Percentiles rank a stretch among this genome's conserved stretches.
phyloP scores from a whole-genome alignment of 2,329 filamentous ascomycete genomes.

The Paraconiothyrium brasiliense region DNA sequence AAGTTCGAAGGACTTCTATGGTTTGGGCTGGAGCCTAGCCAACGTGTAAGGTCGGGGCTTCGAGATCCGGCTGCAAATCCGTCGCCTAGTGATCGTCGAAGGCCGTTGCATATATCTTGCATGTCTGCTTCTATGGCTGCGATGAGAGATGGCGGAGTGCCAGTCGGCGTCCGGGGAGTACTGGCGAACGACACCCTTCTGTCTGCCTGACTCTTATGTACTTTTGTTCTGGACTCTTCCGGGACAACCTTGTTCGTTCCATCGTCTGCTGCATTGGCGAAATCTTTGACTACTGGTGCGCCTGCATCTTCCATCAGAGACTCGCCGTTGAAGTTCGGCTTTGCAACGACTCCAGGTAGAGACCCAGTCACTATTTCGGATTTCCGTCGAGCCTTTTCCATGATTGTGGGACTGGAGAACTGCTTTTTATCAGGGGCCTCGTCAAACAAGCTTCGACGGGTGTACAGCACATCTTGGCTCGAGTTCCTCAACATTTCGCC shows the following conservation, averaged over 20 bases:
- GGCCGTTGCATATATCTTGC: constrained; percentile 3
- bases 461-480: constrained; percentile 1
- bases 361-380: not conserved
- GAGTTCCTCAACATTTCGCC: constrained; percentile 15
- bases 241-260: not conserved
- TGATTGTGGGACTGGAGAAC: constrained; percentile 2
- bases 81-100: constrained; percentile 6
- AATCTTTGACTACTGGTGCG: not conserved
- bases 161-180: not conserved
- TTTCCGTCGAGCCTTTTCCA: constrained; percentile 5
- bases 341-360: not conserved
- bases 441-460: not conserved
- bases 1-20: not conserved
- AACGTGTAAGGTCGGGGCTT: not conserved
- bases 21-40: constrained; percentile 5
- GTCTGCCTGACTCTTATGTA: not conserved
- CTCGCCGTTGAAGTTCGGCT: not conserved
- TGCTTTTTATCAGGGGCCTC: not conserved
- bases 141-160: constrained; percentile 5
- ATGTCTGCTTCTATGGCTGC: constrained; percentile 13
- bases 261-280: not conserved
- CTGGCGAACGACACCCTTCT: not conserved
- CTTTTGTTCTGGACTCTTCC: not conserved
- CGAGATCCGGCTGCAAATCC: not conserved
- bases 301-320: not conserved